Evolutionary conservation across 2,329 filamentous ascomycete species (phyloP).

Genomic region (Botrytis porri): DNA sequence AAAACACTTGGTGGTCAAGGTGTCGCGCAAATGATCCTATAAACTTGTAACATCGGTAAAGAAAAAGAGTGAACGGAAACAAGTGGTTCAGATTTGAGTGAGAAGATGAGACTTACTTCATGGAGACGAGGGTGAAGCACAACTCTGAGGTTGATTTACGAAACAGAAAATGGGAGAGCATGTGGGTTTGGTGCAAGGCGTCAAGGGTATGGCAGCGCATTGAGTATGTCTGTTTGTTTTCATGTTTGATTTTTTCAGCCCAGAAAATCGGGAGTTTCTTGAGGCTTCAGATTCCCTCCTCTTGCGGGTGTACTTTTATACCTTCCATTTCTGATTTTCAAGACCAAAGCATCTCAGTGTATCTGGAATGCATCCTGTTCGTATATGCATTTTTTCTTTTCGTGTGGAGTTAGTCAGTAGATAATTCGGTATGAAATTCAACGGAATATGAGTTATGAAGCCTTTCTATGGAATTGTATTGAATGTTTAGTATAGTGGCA

Average conservation of each 20-base stretch:
- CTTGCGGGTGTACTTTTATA: constrained; percentile 29
- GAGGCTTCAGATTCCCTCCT: constrained; percentile 1
- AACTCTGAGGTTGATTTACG: constrained; percentile 8
- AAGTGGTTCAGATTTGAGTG: background rate
- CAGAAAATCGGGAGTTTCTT: background rate
- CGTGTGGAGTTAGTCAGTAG: background rate
- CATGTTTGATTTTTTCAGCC: constrained; percentile 19
- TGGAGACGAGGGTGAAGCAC: background rate
- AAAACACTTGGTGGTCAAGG: constrained; percentile 94
- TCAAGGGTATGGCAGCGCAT: constrained; percentile 24
- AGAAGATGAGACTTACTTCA: background rate
- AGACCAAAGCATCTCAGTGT: background rate
- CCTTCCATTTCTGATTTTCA: constrained; percentile 11
- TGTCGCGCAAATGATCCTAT: constrained; percentile 98
- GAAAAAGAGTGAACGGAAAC: background rate
- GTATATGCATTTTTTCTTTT: background rate
- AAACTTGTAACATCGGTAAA: constrained; percentile 33
- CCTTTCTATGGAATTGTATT: background rate
- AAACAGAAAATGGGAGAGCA: constrained; percentile 26
- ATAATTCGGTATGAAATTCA: background rate
- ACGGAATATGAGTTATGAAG: background rate
- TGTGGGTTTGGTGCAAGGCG: constrained; percentile 29
- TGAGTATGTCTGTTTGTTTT: constrained; percentile 27
- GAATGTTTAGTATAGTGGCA: background rate
- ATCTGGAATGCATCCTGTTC: constrained; percentile 5